Evolutionary conservation across 2,329 filamentous ascomycete species (phyloP), one percentile per base, ranked within the genome.

Genomic region (Pseudogymnoascus verrucosus): DNA sequence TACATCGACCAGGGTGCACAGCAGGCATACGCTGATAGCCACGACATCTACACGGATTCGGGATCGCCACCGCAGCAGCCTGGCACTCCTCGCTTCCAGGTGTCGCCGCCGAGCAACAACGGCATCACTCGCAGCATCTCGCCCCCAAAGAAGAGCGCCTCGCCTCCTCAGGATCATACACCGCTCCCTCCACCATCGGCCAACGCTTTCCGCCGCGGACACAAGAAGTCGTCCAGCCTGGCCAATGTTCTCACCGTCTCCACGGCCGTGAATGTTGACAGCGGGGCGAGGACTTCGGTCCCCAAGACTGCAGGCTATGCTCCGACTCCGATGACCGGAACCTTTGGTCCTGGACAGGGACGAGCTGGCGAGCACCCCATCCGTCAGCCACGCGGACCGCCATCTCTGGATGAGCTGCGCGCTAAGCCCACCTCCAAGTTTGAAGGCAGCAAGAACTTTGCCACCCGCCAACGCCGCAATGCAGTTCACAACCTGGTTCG

Each of bases 381-480:
- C 62, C 92, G 95, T 65, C 95, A 99, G 77, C 95, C 95, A 62
- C 91, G 92, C 67, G 93, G 93, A 4, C 95, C 95, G 23, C 95
- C 95, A 12, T 87, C 90, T 12, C 83, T 98, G 61, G 95, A 99
- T 69, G 95, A 99, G 78, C 86, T 99, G 65, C 85, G 89, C 72
- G 84, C 88, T 19, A 95, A 93, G 78, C 95, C 95, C 1, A 98
- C 93, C 7, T 88, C 91, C 69, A 96, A 92, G 78, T 86, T 93
- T 67, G 93, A 98, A 75, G 95, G 93, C 23, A 97, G 93, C 86
- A 88, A 97, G 85, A 99, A 99, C 80, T 99, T 99, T 77, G 89
- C 90, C 10, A 87, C 92, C 63, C 92, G 95, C 66, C 93, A 96
- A 72, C 91, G 95, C 65, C 91, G 93, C 68, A 92, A 90, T 70